A percentile compares a stretch with the other conserved stretches of the same genome.
phyloP scores from a whole-genome alignment of 129 eudicot species.

The Kitagawia praeruptora region DNA sequence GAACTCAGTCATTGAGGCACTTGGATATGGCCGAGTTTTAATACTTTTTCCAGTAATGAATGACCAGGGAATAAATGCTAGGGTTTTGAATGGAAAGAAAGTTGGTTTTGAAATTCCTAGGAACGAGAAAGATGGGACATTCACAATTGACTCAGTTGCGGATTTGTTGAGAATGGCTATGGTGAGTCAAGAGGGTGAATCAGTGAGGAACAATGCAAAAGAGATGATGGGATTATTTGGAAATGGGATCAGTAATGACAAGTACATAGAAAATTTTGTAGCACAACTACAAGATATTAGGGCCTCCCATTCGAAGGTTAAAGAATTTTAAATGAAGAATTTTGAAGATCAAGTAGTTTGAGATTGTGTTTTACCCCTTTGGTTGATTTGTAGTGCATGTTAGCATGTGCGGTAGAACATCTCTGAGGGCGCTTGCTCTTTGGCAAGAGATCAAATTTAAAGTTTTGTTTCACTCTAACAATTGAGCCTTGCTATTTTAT shows the following conservation, averaged over 20 bases:
- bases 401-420: too few relatives aligned
- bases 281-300: slow-evolving; percentile 22
- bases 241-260: slow-evolving; percentile 24
- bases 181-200: slow-evolving; percentile 47
- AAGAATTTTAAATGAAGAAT: neutral
- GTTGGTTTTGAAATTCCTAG: slow-evolving; percentile 64
- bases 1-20: slow-evolving; percentile 78
- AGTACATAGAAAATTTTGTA: slow-evolving; percentile 31
- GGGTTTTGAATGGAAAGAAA: slow-evolving; percentile 46
- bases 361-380: too few relatives aligned
- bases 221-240: slow-evolving; percentile 40
- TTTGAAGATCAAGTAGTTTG: neutral
- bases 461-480: too few relatives aligned
- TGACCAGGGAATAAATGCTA: slow-evolving; percentile 74
- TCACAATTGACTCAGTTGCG: slow-evolving; percentile 50
- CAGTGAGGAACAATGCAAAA: slow-evolving; percentile 42
- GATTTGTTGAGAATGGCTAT: slow-evolving; percentile 41
- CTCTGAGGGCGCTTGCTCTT: too few relatives aligned
- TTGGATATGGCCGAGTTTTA: slow-evolving; percentile 52
- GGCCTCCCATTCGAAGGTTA: neutral
- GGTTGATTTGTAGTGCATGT: too few relatives aligned
- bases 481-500: too few relatives aligned
- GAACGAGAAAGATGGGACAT: slow-evolving; percentile 46
- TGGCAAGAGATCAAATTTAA: too few relatives aligned
- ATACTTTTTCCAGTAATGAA: slow-evolving; percentile 71